A percentile compares a stretch with the other conserved stretches of the same genome.
Evolutionary conservation across 805 yeast genomes (phyloP).

Genomic region (Candida sonorensis): DNA sequence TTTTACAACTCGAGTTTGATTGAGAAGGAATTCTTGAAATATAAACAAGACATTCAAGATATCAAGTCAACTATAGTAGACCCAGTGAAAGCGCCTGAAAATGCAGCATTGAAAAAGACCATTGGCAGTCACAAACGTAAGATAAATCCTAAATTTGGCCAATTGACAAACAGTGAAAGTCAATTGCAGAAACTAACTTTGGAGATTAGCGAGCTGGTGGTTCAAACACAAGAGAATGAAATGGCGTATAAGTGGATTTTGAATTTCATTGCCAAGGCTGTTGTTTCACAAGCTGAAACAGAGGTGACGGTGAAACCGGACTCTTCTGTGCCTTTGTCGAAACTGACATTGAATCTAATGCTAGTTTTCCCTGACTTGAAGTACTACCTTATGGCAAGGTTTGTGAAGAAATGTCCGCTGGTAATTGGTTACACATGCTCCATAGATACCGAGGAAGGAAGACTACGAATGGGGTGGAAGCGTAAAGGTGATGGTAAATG

Average conservation of each 20-base stretch:
- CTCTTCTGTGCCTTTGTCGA: conserved; percentile 75
- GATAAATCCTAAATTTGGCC: conserved; percentile 88
- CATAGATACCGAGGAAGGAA: conserved; percentile 76
- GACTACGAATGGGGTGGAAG: conserved; percentile 85
- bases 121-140: conserved; percentile 63
- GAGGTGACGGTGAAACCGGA: conserved; percentile 78
- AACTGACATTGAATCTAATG: conserved; percentile 50
- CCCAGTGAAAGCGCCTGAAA: conserved; percentile 37
- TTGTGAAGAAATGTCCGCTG: conserved; percentile 86
- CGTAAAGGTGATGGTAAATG: conserved; percentile 42
- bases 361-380: conserved; percentile 41
- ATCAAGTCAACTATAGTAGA: conserved; percentile 57
- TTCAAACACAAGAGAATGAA: conserved; percentile 38
- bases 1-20: conserved; percentile 22
- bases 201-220: conserved; percentile 46
- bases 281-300: conserved; percentile 87
- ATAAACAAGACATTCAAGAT: conserved; percentile 44
- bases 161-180: conserved; percentile 61
- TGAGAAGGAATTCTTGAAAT: conserved; percentile 37
- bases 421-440: conserved; percentile 75
- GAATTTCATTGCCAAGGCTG: conserved; percentile 77
- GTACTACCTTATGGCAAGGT: conserved; percentile 63
- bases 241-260: conserved; percentile 66
- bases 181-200: conserved; percentile 49
- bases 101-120: conserved; percentile 36